Percentiles rank a stretch among this genome's conserved stretches.
These are phyloP conservation scores for Metschnikowia dekortorum DNA, from an alignment of 805 yeast genomes.

Conservation along the genomic window DNA sequence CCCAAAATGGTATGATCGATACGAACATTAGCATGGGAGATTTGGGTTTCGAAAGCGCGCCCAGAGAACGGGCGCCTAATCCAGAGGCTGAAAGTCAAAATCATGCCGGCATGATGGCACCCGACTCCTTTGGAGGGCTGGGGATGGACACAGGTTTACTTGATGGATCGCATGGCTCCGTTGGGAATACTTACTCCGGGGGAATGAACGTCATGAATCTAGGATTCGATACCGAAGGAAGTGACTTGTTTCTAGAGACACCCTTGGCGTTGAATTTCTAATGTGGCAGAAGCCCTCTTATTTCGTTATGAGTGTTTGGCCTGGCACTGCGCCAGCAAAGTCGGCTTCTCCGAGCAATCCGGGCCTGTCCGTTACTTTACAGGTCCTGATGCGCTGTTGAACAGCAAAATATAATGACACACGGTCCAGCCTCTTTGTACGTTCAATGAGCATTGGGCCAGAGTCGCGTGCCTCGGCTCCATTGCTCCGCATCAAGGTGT, in stretches of 20 bases:
- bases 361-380: not conserved
- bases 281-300: not conserved
- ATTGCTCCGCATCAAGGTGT: not conserved
- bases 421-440: not conserved
- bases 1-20: not conserved
- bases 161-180: not conserved
- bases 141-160: not conserved
- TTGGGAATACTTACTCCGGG: not conserved
- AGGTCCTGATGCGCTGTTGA: not conserved
- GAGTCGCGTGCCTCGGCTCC: not conserved
- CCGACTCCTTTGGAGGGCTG: constrained; percentile 1
- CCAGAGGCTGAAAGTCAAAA: not conserved
- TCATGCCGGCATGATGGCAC: constrained; percentile 4
- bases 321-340: not conserved
- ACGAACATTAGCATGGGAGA: not conserved
- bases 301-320: not conserved
- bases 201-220: not conserved
- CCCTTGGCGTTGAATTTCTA: constrained; percentile 3
- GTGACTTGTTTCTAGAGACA: not conserved
- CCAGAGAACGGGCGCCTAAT: not conserved
- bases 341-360: not conserved
- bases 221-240: constrained; percentile 1
- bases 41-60: not conserved
- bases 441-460: not conserved
- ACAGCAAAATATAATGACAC: not conserved